These are phyloP conservation scores for Globisporangium uncinulatum DNA, from an alignment of 352 stramenopile genomes.

Conservation along the genomic window DNA sequence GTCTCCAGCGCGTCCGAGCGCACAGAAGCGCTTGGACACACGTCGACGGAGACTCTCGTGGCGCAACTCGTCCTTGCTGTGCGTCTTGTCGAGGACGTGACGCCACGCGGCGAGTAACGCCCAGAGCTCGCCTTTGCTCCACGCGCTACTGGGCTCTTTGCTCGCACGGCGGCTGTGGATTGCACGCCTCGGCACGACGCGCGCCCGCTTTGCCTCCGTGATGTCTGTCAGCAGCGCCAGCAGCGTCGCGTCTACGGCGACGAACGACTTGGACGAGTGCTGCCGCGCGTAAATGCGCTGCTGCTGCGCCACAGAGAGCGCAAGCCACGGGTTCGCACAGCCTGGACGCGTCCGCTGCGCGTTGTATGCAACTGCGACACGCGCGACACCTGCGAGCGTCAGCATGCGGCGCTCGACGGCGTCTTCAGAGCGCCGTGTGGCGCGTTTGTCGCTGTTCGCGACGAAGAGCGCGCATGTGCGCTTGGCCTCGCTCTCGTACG, in stretches of 20 bases:
- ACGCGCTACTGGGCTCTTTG: background rate
- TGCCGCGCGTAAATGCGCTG: background rate
- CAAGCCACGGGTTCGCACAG: background rate
- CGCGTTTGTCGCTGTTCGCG: no score
- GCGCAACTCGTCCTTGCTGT: background rate
- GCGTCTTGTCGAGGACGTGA: background rate
- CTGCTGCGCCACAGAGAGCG: background rate
- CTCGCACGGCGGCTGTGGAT: background rate
- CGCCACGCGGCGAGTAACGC: constrained; percentile 3
- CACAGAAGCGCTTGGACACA: background rate
- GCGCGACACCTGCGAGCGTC: no score
- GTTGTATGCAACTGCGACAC: background rate
- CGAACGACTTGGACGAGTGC: background rate
- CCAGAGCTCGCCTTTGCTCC: background rate
- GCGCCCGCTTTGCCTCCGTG: background rate
- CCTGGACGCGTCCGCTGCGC: background rate
- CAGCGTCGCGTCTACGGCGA: background rate
- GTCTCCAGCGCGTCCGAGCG: background rate
- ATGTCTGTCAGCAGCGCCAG: background rate
- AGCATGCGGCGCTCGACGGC: no score
- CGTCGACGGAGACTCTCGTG: no score
- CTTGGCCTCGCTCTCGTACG: no score
- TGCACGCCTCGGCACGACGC: background rate
- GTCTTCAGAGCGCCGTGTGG: no score
- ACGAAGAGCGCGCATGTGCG: no score